Evolutionary conservation across 2,329 filamentous ascomycete species (phyloP), one percentile per base, ranked within the genome.

Genomic region (Aspergillus unguis): DNA sequence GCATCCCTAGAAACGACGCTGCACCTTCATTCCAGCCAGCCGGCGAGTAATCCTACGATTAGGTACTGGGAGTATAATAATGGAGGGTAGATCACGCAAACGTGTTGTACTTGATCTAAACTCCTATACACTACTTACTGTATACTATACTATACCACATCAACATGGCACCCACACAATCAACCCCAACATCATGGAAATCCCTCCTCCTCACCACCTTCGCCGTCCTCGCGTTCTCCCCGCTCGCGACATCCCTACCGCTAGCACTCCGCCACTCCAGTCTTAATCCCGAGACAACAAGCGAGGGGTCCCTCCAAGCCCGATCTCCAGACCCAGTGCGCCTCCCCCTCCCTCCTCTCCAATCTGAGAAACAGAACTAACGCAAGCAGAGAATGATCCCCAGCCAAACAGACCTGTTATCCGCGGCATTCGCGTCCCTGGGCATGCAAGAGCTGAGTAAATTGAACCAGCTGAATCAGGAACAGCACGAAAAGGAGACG

Each of bases 361-460:
- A 28, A 3, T 29, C 7, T 6, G 3, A 8, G 11, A 31, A 3
- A 27, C 11, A 27, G n/a, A 32, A 28, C 38, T 44, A 48, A 53
- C 32, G 2, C n/a, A 33, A 33, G 31, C 25, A 57, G 55, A 35
- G 55, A 29, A 50, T 57, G 44, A 45, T 47, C 33, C 52, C 54
- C 17, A 44, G 25, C 27, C 6, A 49, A 26, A 44, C 40, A 4
- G 53, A 58, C 31, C 28, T 44, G 7, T 32, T 56, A 23, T 42
- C 48, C 8, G n/a, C 38, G 9, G 37, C 52, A n/a, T 29, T 57
- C 25, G 49, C 45, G n/a, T 8, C 26, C 29, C 42, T 48, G 9
- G 46, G 52, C 26, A n/a, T 57, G 28, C 25, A 57, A 5, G 27
- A 46, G 9, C 53, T 60, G 48, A 29, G 52, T 37, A 28, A 27